Percentiles rank a stretch among this genome's conserved stretches.
Conservation (phyloP, 1,284 basidiomycete species). For the Irpex sp. region DNA sequence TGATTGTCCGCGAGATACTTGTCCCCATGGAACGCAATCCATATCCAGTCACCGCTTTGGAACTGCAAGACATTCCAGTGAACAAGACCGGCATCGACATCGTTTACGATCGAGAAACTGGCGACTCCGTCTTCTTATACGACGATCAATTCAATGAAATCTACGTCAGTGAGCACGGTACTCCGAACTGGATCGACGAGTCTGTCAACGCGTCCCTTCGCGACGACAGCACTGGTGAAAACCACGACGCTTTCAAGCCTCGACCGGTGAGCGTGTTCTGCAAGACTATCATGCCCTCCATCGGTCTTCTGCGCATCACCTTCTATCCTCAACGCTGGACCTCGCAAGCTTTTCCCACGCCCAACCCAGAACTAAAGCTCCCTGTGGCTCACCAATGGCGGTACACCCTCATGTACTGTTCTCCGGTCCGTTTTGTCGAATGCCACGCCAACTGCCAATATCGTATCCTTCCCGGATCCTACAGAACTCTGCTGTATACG, state of each 20-base stretch:
- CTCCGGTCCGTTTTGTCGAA: conserved; percentile 10
- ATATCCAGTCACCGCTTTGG: conserved; percentile 16
- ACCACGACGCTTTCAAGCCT: conserved; percentile 27
- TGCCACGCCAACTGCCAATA: conserved; percentile 8
- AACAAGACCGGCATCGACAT: conserved; percentile 16
- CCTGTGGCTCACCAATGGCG: conserved; percentile 4
- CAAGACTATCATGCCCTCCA: conserved; percentile 6
- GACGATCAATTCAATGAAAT: conserved; percentile 32
- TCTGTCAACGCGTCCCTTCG: conserved; percentile 18
- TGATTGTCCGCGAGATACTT: conserved; percentile 44
- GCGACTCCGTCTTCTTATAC: conserved; percentile 20
- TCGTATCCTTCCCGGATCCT: conserved; percentile 43
- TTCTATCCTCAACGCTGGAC: conserved; percentile 16
- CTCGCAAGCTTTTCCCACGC: conserved; percentile 2
- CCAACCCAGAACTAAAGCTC: neutral
- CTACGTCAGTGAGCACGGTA: conserved; percentile 48
- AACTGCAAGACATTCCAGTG: conserved; percentile 16
- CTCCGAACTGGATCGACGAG: conserved; percentile 31
- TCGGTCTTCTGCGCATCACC: conserved; percentile 16
- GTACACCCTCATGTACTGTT: conserved; percentile 9
- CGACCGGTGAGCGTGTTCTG: conserved; percentile 36
- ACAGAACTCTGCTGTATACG: conserved; percentile 47
- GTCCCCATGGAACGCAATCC: conserved; percentile 8
- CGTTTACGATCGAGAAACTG: conserved; percentile 17
- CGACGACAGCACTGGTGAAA: conserved; percentile 16